Base-by-base conservation (phyloP, 441 rosid genomes). In the Pelargonium cotyledonis region DNA sequence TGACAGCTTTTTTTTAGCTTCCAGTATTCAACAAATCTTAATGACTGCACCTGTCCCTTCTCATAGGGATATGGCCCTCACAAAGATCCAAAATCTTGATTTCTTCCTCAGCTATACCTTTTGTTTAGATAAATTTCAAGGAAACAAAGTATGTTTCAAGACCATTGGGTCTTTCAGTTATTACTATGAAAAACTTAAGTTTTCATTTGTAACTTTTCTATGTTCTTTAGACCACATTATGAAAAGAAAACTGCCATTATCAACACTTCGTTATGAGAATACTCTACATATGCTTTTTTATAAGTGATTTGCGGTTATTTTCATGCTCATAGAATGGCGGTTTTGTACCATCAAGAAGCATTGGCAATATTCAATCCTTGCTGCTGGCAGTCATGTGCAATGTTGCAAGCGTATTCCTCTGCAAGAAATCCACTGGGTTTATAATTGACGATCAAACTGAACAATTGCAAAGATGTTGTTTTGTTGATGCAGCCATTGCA, bases 311-410 rank as follows among this genome's bases (percentile, higher is more conserved):
- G 68, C 74, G 38, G 66, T 77, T 71, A 76, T 62, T 63, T 60
- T 68, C 58, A 51, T 82, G 75, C 80, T 80, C 85, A 87, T 92
- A 92, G 99, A 78, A 73, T 72, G 84, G 71, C 49, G 55, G 66
- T 49, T 71, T 69, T 72, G 57, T 77, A 76, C 85, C 85, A 64
- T 70, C 72, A 65, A 77, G 82, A 74, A 82, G 79, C 77, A 74
- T 86, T 68, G 77, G 85, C 67, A 84, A 87, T 73, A 71, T 88
- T 74, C 99, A 92, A 69, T 81, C 88, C 72, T 83, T 83, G 85
- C 90, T 95, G 72, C 84, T 92, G 82, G 88, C 82, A 49, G 80
- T 90, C 80, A 89, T 95, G 96, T 88, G 90, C 81, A 83, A 83
- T 76, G 69, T 86, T 73, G 92, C 84, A 75, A 85, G 86, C 69